These are phyloP conservation scores for Nephelium lappaceum DNA, from an alignment of 345 rosid species.

Conservation along the genomic window DNA sequence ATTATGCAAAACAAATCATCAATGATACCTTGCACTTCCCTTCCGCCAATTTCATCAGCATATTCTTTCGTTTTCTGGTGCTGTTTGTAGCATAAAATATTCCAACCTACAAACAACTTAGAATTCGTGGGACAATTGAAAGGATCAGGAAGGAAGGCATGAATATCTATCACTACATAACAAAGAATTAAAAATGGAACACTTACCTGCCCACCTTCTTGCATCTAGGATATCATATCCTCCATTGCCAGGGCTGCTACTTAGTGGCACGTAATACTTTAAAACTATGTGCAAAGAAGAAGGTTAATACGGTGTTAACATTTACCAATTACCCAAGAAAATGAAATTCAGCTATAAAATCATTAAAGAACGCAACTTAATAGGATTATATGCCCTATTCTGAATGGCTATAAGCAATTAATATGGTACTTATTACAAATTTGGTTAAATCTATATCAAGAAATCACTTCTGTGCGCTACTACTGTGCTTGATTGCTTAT, in stretches of 20 bases:
- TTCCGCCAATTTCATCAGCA: too few relatives aligned
- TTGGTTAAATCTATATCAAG: not conserved
- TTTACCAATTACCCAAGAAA: constrained; percentile 34
- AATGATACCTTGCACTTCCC: too few relatives aligned
- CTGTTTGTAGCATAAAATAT: too few relatives aligned
- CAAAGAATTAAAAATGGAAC: constrained; percentile 10
- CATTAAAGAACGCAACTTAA: not conserved
- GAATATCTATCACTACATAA: not conserved
- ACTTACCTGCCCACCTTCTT: constrained; percentile 98
- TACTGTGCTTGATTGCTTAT: not conserved
- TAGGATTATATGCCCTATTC: not conserved
- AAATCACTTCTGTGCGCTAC: not conserved
- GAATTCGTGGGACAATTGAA: too few relatives aligned
- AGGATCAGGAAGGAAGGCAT: not conserved
- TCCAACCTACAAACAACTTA: too few relatives aligned
- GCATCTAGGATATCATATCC: constrained; percentile 99
- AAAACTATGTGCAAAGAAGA: constrained; percentile 77
- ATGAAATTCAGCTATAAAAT: too few relatives aligned
- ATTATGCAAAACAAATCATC: too few relatives aligned
- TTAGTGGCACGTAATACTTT: constrained; percentile 79
- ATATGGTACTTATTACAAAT: not conserved
- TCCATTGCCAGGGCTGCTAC: constrained; percentile 99
- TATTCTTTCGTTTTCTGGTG: too few relatives aligned
- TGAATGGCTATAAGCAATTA: not conserved
- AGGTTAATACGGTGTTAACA: constrained; percentile 50